A percentile compares a stretch with the other conserved stretches of the same genome.
These are phyloP conservation scores for Syncephalastrum monosporum DNA, from an alignment of 371 early-diverging fungal species.

Conservation along the genomic window DNA sequence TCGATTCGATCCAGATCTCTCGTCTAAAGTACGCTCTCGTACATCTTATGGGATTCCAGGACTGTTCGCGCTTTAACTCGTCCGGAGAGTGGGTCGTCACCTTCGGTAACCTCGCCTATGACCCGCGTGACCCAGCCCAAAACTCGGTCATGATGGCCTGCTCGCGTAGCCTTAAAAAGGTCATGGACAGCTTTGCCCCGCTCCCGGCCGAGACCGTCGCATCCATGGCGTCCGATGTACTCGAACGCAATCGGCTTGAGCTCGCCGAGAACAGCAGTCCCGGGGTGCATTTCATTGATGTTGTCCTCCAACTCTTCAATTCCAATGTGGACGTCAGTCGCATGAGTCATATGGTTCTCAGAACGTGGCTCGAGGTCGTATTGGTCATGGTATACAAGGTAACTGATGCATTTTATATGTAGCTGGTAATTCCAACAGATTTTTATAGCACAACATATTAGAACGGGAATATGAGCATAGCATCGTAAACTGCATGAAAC, in stretches of 20 bases:
- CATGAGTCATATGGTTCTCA: conserved; percentile 48
- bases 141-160: conserved; percentile 35
- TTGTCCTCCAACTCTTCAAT: conserved; percentile 47
- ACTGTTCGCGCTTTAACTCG: conserved; percentile 33
- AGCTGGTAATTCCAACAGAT: neutral
- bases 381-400: conserved; percentile 62
- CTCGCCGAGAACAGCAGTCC: conserved; percentile 47
- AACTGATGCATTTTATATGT: conserved; percentile 11
- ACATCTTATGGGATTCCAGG: conserved; percentile 39
- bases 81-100: conserved; percentile 33
- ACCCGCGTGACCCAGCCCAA: conserved; percentile 33
- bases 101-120: conserved; percentile 37
- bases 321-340: conserved; percentile 42
- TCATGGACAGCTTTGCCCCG: conserved; percentile 54
- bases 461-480: conserved; percentile 38
- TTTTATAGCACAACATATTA: conserved; percentile 45
- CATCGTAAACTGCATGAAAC: conserved; percentile 48
- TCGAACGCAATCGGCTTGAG: conserved; percentile 33
- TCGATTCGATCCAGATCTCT: conserved; percentile 34
- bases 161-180: conserved; percentile 45
- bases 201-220: conserved; percentile 44
- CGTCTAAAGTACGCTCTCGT: conserved; percentile 43
- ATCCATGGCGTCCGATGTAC: conserved; percentile 30
- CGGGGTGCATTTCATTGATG: conserved; percentile 47
- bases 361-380: conserved; percentile 57